Percentiles rank a stretch among this genome's conserved stretches.
Conservation (phyloP, 1,284 basidiomycete genomes). For the Heterobasidion parviporum region DNA sequence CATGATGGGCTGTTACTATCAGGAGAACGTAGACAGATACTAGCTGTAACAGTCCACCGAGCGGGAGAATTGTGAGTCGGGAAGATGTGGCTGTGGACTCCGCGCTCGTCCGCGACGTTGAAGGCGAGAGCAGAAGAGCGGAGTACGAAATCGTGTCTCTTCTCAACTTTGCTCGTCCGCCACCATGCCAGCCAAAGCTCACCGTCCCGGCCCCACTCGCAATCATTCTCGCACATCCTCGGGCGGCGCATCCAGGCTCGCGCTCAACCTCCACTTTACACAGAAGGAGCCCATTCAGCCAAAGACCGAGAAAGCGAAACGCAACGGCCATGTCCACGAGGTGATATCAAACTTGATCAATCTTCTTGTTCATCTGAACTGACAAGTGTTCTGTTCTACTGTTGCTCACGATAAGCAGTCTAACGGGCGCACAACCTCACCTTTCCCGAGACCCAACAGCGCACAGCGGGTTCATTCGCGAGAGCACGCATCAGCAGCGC, state of each 20-base stretch:
- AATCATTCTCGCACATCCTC: conserved; percentile 59
- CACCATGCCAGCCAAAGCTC: conserved; percentile 39
- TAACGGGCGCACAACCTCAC: conserved; percentile 20
- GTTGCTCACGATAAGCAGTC: conserved; percentile 13
- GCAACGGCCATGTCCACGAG: conserved; percentile 30
- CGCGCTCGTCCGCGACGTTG: neutral
- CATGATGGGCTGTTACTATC: conserved; percentile 37
- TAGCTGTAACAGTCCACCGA: neutral
- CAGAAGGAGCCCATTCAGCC: conserved; percentile 43
- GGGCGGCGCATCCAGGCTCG: conserved; percentile 41
- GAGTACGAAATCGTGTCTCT: neutral
- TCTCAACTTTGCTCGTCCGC: neutral
- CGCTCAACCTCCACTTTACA: conserved; percentile 55
- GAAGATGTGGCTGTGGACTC: neutral
- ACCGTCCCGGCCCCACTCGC: conserved; percentile 40
- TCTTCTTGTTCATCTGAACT: neutral
- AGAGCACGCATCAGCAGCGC: conserved; percentile 32
- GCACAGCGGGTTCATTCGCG: conserved; percentile 40
- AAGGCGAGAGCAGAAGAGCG: conserved; percentile 1
- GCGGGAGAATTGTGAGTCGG: conserved; percentile 2
- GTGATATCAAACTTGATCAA: conserved; percentile 23
- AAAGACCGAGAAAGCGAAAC: conserved; percentile 49
- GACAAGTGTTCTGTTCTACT: conserved; percentile 9
- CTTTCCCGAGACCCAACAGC: conserved; percentile 36
- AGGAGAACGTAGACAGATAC: neutral